Evolutionary conservation across 345 rosid genomes (phyloP).

Genomic region (Salix brachista): DNA sequence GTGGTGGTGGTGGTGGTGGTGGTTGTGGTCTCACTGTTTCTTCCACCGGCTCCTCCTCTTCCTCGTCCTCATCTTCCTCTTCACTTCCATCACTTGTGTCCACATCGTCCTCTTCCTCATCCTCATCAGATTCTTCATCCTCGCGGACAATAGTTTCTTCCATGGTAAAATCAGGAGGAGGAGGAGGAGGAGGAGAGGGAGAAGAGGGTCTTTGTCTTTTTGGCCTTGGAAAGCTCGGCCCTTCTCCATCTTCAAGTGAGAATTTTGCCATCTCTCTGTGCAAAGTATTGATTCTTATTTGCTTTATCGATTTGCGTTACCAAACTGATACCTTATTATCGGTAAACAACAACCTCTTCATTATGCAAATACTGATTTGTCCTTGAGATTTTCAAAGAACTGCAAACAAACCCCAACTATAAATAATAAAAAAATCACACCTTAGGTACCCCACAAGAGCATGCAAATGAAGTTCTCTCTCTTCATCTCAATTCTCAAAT

Average conservation of each 20-base stretch:
- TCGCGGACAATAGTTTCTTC: background rate
- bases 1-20: background rate
- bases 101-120: background rate
- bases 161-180: slow-evolving; percentile 8
- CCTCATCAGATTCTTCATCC: background rate
- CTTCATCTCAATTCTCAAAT: too few species aligned
- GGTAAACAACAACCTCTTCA: background rate
- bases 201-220: background rate
- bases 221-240: background rate
- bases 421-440: too few species aligned
- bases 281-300: background rate
- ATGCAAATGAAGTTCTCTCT: background rate
- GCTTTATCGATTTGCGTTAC: background rate
- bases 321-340: background rate
- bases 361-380: background rate
- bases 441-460: background rate
- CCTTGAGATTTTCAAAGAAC: background rate
- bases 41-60: background rate
- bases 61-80: background rate
- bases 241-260: background rate
- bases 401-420: background rate
- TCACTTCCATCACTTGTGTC: background rate
- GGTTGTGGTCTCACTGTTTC: background rate
- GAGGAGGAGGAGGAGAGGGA: slow-evolving; percentile 8
- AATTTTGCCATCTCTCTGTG: background rate